Percentiles rank a stretch among this genome's conserved stretches.
phyloP scores from a whole-genome alignment of 768 basidiomycete genomes.

The Kwoniella mangroviensis region DNA sequence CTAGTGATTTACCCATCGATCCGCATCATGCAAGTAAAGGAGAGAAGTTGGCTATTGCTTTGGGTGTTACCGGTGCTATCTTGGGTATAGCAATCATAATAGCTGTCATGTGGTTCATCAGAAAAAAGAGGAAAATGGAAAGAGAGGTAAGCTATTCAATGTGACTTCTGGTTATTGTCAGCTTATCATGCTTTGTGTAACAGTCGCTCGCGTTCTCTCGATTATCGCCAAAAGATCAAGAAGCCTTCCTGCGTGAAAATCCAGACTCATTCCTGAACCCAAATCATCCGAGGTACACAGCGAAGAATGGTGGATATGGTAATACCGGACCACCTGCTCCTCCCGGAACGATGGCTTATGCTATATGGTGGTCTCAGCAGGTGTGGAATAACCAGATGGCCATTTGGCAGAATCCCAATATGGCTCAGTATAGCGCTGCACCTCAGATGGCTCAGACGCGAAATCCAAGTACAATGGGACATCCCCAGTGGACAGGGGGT shows the following conservation, averaged over 20 bases:
- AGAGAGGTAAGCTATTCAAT: conserved; percentile 42
- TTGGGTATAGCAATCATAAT: conserved; percentile 39
- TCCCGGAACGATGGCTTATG: conserved; percentile 30
- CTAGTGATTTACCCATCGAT: conserved; percentile 48
- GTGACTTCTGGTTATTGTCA: neutral
- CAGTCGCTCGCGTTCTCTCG: conserved; percentile 49
- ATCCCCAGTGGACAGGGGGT: neutral
- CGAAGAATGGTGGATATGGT: neutral
- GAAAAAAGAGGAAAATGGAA: conserved; percentile 37
- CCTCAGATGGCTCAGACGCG: conserved; percentile 11
- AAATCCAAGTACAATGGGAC: neutral
- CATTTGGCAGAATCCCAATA: neutral
- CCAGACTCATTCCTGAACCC: conserved; percentile 43
- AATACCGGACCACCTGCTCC: conserved; percentile 24
- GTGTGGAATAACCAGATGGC: conserved; percentile 24
- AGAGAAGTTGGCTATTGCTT: conserved; percentile 43
- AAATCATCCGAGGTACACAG: conserved; percentile 21
- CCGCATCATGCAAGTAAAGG: conserved; percentile 18
- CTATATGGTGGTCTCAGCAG: conserved; percentile 34
- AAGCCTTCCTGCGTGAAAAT: conserved; percentile 46
- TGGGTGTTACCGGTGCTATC: conserved; percentile 46
- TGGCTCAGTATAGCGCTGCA: conserved; percentile 9
- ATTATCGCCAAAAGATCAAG: conserved; percentile 45
- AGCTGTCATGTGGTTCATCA: conserved; percentile 40
- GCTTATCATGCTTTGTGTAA: conserved; percentile 3